A percentile compares a stretch with the other conserved stretches of the same genome.
Conservation (phyloP, 495 filamentous ascomycete genomes). For the Xeromyces bisporus region DNA sequence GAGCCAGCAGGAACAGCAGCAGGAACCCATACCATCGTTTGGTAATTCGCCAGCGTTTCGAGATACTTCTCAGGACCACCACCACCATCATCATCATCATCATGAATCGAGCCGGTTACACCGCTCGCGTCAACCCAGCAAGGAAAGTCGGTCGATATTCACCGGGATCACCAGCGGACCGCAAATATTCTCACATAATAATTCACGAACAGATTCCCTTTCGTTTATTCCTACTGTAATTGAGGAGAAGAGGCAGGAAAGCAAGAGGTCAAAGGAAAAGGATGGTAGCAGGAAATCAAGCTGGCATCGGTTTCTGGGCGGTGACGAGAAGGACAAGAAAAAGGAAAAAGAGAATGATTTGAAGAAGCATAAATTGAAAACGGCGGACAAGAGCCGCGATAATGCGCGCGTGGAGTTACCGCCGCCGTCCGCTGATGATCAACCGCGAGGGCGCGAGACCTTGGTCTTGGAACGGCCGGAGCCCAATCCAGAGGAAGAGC, state of each 20-base stretch:
- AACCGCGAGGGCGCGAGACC: conserved; percentile 60
- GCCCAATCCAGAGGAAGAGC: conserved; percentile 59
- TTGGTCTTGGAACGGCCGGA: conserved; percentile 66
- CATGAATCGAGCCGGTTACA: conserved; percentile 11
- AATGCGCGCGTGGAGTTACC: conserved; percentile 65
- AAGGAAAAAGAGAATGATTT: conserved; percentile 42
- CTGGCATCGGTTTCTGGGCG: conserved; percentile 62
- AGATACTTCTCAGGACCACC: conserved; percentile 13
- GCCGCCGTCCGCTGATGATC: conserved; percentile 60
- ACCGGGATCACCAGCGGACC: conserved; percentile 23
- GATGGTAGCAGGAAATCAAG: conserved; percentile 57
- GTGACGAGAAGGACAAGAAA: conserved; percentile 50
- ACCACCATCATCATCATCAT: conserved; percentile 10
- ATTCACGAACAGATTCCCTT: conserved; percentile 54
- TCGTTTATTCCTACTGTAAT: conserved; percentile 69
- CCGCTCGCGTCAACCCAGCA: conserved; percentile 11
- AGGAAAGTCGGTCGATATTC: conserved; percentile 15
- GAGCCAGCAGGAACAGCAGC: not conserved
- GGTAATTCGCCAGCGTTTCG: conserved; percentile 33
- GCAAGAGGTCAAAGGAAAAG: conserved; percentile 46
- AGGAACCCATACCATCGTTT: not conserved
- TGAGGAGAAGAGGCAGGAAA: conserved; percentile 48
- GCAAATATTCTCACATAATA: conserved; percentile 49
- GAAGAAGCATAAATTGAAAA: conserved; percentile 44
- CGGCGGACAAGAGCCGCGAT: conserved; percentile 41